Evolutionary conservation across 257 asterid species (phyloP), one percentile per base, ranked within the genome.

Genomic region (Eucommia ulmoides): DNA sequence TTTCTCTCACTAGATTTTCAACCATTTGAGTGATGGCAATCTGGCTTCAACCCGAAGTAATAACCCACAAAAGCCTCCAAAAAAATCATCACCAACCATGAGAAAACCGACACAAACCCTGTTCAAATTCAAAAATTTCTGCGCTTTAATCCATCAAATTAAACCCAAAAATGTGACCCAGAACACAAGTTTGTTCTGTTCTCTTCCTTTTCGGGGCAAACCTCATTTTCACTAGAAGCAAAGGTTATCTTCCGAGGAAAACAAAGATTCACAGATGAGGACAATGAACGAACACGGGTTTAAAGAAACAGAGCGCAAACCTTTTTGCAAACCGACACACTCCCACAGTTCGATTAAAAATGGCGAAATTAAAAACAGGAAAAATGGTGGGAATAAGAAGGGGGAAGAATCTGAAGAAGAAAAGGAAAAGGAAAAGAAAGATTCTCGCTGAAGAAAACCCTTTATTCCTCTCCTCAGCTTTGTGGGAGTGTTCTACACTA

Each of bases 391-490:
- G n/a, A n/a, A n/a, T n/a, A n/a, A n/a, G n/a, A n/a, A n/a, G 59
- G 56, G 21, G 26, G 19, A 29, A 2, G 23, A 52, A 67, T 52
- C 33, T 1, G 49, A 61, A 67, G 65, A 70, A 68, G 57, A 66
- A 66, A 56, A 61, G 8, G 51, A 42, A 17, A 45, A 38, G 10
- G 58, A 60, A 61, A 46, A 65, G 63, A 73, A 65, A 70, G 77
- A 75, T 69, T 71, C 79, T 51, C 64, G 49, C 57, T n/a, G 61
- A 55, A 56, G 67, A 48, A 44, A 59, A 56, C 54, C 62, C 79
- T 70, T 76, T 66, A 61, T 71, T 67, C 66, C 51, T 48, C 33
- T 24, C 23, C 25, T 22, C 19, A 38, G 58, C 46, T 35, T 21
- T 24, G 18, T 51, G 50, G 25, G 51, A n/a, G n/a, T n/a, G n/a